Evolutionary conservation across 2,329 filamentous ascomycete genomes (phyloP).

Genomic region (Colletotrichum destructivum): DNA sequence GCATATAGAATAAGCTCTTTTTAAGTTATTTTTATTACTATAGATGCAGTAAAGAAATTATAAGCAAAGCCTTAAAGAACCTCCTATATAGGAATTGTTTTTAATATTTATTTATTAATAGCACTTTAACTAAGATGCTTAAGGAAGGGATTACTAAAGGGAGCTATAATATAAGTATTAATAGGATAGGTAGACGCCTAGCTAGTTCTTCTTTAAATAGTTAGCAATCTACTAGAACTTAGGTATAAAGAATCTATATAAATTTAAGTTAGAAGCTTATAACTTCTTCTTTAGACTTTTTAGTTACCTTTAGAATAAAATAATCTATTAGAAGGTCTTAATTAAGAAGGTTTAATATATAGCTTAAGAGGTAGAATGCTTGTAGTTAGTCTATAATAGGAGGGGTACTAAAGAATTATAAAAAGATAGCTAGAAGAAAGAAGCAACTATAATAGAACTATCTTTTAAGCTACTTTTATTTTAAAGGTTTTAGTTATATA

Average conservation of each 20-base stretch:
- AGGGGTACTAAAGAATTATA: neutral
- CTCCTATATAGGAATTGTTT: fast-evolving
- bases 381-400: neutral
- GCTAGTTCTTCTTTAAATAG: neutral
- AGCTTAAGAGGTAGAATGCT: too few species aligned
- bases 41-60: neutral
- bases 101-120: neutral
- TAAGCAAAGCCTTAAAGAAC: neutral
- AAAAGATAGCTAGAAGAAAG: neutral
- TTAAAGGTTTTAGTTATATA: too few species aligned
- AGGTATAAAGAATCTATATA: neutral
- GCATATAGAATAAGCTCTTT: neutral
- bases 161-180: too few species aligned
- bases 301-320: neutral
- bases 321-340: neutral
- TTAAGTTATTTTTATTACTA: neutral
- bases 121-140: neutral
- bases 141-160: neutral
- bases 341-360: too few species aligned
- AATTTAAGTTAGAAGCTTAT: neutral
- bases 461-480: too few species aligned
- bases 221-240: neutral
- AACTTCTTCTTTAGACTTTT: neutral
- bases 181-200: fast-evolving
- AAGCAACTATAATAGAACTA: too few species aligned